Base-by-base conservation (phyloP, 305 asterid genomes). In the Euphrasia arctica region DNA sequence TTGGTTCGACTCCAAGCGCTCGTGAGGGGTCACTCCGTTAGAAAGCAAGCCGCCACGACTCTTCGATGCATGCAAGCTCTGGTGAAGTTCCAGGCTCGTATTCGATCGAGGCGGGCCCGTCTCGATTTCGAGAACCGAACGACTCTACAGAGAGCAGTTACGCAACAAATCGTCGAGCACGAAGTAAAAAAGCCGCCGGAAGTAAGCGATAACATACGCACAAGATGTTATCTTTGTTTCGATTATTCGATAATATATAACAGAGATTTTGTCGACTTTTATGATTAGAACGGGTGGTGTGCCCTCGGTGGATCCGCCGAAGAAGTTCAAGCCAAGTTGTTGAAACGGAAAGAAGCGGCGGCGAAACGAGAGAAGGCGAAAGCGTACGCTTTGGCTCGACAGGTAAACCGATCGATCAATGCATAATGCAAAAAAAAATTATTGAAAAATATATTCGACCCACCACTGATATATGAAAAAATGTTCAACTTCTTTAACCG, bases 21-120 rank as follows among this genome's bases (percentile, higher is more conserved):
- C 58, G 78, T 75, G 58, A 75, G 79, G 62, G 85, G 87, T 58
- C 78, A 68, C 31, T 79, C 83, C 63, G 78, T 84, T 34, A 79
- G 83, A 70, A 84, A 83, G 75, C 90, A 81, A 81, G 80, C 83
- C 60, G 83, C 85, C 58, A 72, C 74, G 39, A 77, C 90, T 54
- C 82, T 84, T 52, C 85, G 75, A 9, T 78, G 87, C 25, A 81
- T 81, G 83, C 83, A 81, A 74, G 87, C 87, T 68, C 68, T 84
- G 43, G 85, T 84, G 9, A 79, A 75, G 74, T 83, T 79, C 62
- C 90, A 84, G 73, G 85, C 87, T 59, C 80, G 80, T 32, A 72
- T 78, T 52, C 73, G 85, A 54, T 77, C 90, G 0, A 78, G 80
- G 76, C 80, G 74, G 54, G 86, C 67, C 22, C 77, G 80, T 11